Conservation (phyloP, 768 basidiomycete species). For the Agaricus subrufescens region DNA sequence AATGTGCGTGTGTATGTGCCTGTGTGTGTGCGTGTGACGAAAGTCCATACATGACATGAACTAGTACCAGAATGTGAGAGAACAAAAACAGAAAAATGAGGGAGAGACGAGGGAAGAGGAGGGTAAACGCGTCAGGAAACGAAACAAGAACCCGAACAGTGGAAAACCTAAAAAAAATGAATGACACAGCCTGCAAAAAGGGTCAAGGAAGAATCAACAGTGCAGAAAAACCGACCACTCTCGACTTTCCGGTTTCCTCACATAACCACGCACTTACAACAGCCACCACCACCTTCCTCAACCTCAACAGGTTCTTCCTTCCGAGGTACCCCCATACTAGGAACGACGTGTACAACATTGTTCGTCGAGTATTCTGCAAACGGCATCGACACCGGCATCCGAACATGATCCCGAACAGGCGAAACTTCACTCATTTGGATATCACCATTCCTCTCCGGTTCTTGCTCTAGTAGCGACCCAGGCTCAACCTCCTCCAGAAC, state of each 20-base stretch:
- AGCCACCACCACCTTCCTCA: constrained; percentile 46
- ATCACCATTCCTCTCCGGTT: constrained; percentile 16
- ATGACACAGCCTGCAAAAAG: neutral
- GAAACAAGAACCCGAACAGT: neutral
- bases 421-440: constrained; percentile 18
- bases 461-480: constrained; percentile 7
- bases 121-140: neutral
- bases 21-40: neutral
- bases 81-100: neutral
- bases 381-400: constrained; percentile 49
- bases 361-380: constrained; percentile 56
- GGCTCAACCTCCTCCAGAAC: neutral
- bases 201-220: neutral
- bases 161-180: neutral
- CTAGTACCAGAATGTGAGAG: neutral
- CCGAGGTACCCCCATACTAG: neutral
- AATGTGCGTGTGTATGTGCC: neutral
- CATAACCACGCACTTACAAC: constrained; percentile 86
- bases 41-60: neutral
- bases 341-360: neutral
- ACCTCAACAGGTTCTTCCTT: constrained; percentile 24
- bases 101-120: neutral
- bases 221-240: neutral
- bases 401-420: constrained; percentile 24
- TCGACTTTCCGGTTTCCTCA: constrained; percentile 31